Base-by-base conservation (phyloP, 176 grass and related monocot genomes). In the Oryza nivara region DNA sequence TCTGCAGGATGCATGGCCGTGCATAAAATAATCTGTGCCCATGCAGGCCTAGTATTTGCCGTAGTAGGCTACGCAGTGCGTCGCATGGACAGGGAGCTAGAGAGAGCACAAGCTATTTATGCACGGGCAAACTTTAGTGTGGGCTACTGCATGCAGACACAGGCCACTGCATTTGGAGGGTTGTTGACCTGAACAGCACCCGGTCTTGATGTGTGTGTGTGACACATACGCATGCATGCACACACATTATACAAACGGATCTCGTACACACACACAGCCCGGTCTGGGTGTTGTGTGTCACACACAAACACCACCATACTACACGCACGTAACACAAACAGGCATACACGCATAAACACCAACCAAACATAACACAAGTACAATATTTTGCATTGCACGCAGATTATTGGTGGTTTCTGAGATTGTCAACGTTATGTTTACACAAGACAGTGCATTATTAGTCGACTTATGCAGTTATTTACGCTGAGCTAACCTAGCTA, bases 151-250 rank as follows among this genome's bases (percentile, higher is more conserved):
- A 22, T 47, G 73, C 74, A 34, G 54, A 20, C 52, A 32, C 34
- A 71, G 26, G 47, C 65, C 79, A 47, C 34, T 25, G 49, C 67
- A 41, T 70, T 15, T 75, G 9, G 54, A 49, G 56, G 17, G 17
- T 23, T 79, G 67, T 79, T 84, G 82, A 80, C 79, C 85, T 19
- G 1, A 81, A 68, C 75, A 84, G 46, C 12, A 41, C 68, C 60
- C 45, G 68, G 45, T 84, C 81, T 80, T 14, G 30, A 4, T 52
- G 49, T 52, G 14, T 16, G 47, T 38, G 36, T 38, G 5, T 38
- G 36, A 15, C 13, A 51, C 48, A 15, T 32, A 41, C 40, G 8
- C 40, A 41, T 8, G 40, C 40, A 41, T 41, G 40, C 11, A 51
- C 3, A 15, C 48, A 51, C 4, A 16, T 6, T 1, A 17, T 14